Conservation (phyloP, 352 stramenopile genomes). For the Globisporangium apiculatum region DNA sequence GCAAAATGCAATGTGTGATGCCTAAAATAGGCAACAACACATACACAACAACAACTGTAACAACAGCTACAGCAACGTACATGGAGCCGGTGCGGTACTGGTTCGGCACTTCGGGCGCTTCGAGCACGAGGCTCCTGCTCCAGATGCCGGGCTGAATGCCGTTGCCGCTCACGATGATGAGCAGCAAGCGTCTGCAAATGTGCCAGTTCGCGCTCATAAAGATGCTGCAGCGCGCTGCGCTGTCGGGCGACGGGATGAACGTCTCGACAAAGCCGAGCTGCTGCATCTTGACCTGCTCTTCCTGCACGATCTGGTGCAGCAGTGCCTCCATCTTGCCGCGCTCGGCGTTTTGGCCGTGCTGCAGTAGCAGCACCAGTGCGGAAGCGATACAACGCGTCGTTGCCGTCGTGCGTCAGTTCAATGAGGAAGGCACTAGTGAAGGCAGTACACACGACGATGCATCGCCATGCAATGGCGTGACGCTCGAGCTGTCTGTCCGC, state of each 20-base stretch:
- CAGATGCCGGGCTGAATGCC: constrained; percentile 83
- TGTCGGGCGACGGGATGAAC: constrained; percentile 66
- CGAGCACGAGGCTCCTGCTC: constrained; percentile 77
- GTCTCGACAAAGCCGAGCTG: constrained; percentile 79
- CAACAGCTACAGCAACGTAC: constrained; percentile 10
- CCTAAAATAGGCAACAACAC: not conserved
- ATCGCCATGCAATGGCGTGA: too few species aligned
- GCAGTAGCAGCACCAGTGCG: too few species aligned
- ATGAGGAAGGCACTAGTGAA: too few species aligned
- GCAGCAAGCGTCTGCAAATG: constrained; percentile 60
- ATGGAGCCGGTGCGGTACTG: constrained; percentile 82
- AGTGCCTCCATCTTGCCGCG: constrained; percentile 69
- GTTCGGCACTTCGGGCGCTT: constrained; percentile 54
- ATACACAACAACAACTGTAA: not conserved
- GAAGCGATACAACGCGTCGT: too few species aligned
- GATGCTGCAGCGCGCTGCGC: constrained; percentile 58
- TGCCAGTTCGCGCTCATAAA: constrained; percentile 84
- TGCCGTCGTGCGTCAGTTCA: too few species aligned
- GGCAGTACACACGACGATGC: too few species aligned
- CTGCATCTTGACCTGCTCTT: constrained; percentile 83
- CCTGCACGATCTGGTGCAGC: constrained; percentile 78
- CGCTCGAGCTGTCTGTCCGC: too few species aligned
- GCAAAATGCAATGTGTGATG: too few species aligned
- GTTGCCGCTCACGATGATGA: constrained; percentile 78
- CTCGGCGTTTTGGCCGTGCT: constrained; percentile 21